These are phyloP conservation scores for Metroxylon sagu DNA, from an alignment of 176 grass and related monocot species.

Conservation along the genomic window DNA sequence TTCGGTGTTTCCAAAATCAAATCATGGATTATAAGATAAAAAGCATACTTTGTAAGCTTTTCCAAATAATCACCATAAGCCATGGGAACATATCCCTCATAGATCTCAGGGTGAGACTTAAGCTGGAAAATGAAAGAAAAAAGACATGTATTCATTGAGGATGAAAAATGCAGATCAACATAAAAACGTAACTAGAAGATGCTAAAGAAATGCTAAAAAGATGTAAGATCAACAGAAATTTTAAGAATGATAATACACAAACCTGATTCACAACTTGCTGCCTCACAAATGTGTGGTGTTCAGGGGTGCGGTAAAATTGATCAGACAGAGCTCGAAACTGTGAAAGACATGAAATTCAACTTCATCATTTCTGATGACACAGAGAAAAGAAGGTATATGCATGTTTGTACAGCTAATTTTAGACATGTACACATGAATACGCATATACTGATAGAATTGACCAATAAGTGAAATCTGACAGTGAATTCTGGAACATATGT, in stretches of 20 bases:
- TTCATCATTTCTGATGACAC: too few species aligned
- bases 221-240: not conserved
- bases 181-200: not conserved
- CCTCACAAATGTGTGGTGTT: constrained; percentile 65
- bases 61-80: constrained; percentile 46
- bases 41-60: constrained; percentile 42
- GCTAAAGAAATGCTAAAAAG: not conserved
- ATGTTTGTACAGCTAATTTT: too few species aligned
- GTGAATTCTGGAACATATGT: too few species aligned
- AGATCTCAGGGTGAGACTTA: constrained; percentile 39
- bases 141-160: not conserved
- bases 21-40: constrained; percentile 6
- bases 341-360: not conserved
- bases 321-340: constrained; percentile 62
- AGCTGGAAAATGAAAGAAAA: constrained; percentile 28
- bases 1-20: too few species aligned
- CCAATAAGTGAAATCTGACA: too few species aligned
- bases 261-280: constrained; percentile 51
- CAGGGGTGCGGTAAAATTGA: constrained; percentile 56
- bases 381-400: too few species aligned
- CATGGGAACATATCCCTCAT: constrained; percentile 69
- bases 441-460: too few species aligned
- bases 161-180: too few species aligned
- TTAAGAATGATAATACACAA: not conserved
- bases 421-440: too few species aligned